Conservation (phyloP, 129 eudicot species). For the Pulicaria dysenterica region DNA sequence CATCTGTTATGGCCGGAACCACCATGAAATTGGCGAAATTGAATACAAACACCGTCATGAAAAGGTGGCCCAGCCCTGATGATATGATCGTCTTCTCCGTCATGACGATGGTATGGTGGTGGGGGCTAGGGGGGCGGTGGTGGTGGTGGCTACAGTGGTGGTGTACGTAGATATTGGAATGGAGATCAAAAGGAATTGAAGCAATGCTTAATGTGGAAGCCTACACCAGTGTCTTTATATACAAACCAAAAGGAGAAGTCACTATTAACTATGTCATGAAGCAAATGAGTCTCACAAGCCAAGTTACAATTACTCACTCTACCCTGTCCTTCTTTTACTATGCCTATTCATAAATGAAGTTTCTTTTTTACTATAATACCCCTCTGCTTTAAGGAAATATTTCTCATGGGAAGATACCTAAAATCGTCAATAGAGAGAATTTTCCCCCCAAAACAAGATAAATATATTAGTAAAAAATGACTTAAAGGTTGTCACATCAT, state of each 20-base stretch:
- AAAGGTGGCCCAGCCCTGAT: slow-evolving; percentile 54
- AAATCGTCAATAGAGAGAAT: not conserved
- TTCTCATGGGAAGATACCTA: not conserved
- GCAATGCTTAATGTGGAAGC: slow-evolving; percentile 41
- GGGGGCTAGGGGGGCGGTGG: not conserved
- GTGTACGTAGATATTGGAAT: not conserved
- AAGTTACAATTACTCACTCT: slow-evolving; percentile 38
- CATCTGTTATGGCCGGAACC: slow-evolving; percentile 68
- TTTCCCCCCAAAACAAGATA: not conserved
- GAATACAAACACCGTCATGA: slow-evolving; percentile 54
- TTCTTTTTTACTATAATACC: slow-evolving; percentile 19
- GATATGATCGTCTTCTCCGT: slow-evolving; percentile 34
- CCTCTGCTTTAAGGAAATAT: not conserved
- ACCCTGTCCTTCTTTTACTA: not conserved
- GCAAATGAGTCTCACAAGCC: slow-evolving; percentile 42
- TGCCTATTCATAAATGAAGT: not conserved
- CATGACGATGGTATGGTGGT: slow-evolving; percentile 23
- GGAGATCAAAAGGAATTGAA: not conserved
- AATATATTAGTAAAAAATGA: no score
- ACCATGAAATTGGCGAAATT: slow-evolving; percentile 61
- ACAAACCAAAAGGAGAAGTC: slow-evolving; percentile 20
- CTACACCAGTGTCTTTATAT: slow-evolving; percentile 17
- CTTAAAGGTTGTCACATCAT: no score
- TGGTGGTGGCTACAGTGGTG: not conserved
- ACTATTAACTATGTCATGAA: slow-evolving; percentile 29